Evolutionary conservation across 2,329 filamentous ascomycete genomes (phyloP).

Genomic region (Uncinocarpus reesii): DNA sequence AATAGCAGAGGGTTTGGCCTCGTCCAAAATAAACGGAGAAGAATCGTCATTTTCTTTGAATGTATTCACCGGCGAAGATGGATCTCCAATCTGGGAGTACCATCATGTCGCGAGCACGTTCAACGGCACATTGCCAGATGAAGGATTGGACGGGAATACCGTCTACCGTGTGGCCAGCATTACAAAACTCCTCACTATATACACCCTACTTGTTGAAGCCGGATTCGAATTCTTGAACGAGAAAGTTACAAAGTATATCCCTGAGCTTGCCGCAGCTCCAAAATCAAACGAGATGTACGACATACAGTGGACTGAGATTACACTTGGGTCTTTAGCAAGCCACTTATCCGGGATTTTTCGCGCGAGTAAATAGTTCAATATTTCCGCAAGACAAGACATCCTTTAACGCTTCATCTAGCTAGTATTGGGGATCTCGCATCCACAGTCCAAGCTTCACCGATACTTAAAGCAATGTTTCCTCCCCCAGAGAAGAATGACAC

Average conservation of each 20-base stretch:
- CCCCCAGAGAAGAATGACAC: background rate
- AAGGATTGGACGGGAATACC: slow-evolving; percentile 25
- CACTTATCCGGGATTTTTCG: slow-evolving; percentile 13
- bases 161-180: slow-evolving; percentile 38
- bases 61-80: slow-evolving; percentile 14
- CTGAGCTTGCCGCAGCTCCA: slow-evolving; percentile 28
- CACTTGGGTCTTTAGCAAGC: slow-evolving; percentile 13
- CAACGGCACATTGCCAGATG: slow-evolving; percentile 18
- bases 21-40: background rate
- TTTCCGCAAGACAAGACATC: background rate
- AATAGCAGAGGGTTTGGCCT: background rate
- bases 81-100: slow-evolving; percentile 13
- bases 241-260: slow-evolving; percentile 36
- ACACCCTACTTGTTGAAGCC: slow-evolving; percentile 34
- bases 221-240: slow-evolving; percentile 34
- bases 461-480: background rate
- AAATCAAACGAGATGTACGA: background rate
- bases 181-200: slow-evolving; percentile 39
- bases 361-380: background rate
- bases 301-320: slow-evolving; percentile 14
- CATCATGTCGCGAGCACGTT: slow-evolving; percentile 9
- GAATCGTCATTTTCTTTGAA: slow-evolving; percentile 18
- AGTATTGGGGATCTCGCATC: background rate
- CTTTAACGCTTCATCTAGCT: background rate
- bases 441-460: background rate